phyloP scores from a whole-genome alignment of 106 monocot species.

The Iris macrosiphon region DNA sequence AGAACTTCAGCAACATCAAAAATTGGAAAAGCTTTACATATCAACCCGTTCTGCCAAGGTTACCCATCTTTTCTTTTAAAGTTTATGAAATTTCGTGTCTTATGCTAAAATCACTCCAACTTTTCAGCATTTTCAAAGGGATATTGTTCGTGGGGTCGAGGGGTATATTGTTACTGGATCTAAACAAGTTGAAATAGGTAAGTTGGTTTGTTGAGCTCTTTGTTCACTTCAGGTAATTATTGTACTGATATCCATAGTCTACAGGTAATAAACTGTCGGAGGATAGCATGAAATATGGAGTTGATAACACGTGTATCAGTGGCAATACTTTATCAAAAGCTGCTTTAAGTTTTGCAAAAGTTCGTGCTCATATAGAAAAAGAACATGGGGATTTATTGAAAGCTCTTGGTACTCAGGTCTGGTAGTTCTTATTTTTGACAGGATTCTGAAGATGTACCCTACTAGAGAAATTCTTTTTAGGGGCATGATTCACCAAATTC shows the following conservation, averaged over 20 bases:
- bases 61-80: constrained; percentile 1
- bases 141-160: constrained; percentile 90
- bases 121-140: constrained; percentile 89
- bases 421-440: neutral
- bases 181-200: constrained; percentile 94
- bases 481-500: no score
- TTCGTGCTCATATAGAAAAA: constrained; percentile 74
- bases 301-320: constrained; percentile 85
- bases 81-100: neutral
- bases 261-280: constrained; percentile 78
- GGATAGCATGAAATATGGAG: constrained; percentile 90
- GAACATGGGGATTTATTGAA: constrained; percentile 71
- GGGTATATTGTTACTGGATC: constrained; percentile 86
- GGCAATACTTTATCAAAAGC: constrained; percentile 72
- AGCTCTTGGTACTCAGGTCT: constrained; percentile 79
- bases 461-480: no score
- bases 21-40: constrained; percentile 78
- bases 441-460: no score
- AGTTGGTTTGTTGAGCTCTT: neutral
- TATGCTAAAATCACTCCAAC: neutral
- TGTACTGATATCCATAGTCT: neutral
- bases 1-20: constrained; percentile 76
- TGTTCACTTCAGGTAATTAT: neutral
- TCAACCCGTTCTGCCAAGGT: constrained; percentile 88
- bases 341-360: constrained; percentile 52